These are phyloP conservation scores for Ogataea neopini DNA, from an alignment of 805 yeast species.

Conservation along the genomic window DNA sequence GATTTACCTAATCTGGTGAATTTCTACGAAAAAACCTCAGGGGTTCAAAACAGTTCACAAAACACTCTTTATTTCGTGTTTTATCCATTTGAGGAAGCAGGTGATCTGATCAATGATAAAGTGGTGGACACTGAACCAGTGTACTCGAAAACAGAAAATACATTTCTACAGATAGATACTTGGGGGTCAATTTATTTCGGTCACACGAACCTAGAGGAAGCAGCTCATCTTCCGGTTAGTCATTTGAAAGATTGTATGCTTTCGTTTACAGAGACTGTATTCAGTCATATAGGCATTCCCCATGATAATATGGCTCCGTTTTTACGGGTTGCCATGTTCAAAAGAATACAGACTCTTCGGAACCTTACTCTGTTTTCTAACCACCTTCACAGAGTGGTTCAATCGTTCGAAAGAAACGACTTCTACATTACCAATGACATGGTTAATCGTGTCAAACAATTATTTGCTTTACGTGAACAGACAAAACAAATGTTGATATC, in stretches of 20 bases:
- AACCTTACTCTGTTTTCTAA: constrained; percentile 25
- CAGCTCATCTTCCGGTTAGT: not conserved
- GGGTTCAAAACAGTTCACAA: not conserved
- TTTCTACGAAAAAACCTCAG: constrained; percentile 16
- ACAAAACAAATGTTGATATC: constrained; percentile 7
- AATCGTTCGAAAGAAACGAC: constrained; percentile 8
- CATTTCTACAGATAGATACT: constrained; percentile 16
- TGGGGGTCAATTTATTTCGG: constrained; percentile 34
- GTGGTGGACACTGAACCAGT: constrained; percentile 17
- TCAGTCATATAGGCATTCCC: constrained; percentile 23
- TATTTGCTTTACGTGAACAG: constrained; percentile 21
- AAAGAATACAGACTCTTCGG: constrained; percentile 24
- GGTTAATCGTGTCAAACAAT: constrained; percentile 11
- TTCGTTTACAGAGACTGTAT: constrained; percentile 26
- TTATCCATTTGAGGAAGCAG: constrained; percentile 30
- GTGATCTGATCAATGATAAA: constrained; percentile 18
- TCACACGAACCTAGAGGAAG: constrained; percentile 12
- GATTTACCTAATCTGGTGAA: constrained; percentile 26
- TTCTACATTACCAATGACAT: constrained; percentile 8
- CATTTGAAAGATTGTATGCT: constrained; percentile 26
- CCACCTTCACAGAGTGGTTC: constrained; percentile 13
- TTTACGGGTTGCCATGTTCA: constrained; percentile 24
- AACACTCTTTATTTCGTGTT: constrained; percentile 19
- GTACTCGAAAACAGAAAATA: constrained; percentile 24
- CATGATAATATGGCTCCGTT: constrained; percentile 26